Base-by-base conservation (phyloP, 495 filamentous ascomycete genomes). In the Xylaria acuta region DNA sequence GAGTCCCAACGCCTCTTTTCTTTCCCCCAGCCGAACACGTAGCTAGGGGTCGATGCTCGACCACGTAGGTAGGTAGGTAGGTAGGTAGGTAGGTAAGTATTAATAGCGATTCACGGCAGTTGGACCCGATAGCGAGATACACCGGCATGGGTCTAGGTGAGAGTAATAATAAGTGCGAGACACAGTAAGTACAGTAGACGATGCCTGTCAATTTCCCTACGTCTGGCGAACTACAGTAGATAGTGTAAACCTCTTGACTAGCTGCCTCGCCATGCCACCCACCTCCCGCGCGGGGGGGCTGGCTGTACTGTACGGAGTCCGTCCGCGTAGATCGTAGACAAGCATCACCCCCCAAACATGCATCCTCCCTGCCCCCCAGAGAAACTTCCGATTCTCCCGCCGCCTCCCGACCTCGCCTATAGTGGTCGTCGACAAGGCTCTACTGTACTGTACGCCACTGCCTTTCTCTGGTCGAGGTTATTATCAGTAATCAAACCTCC, bases 401-500 rank as follows among this genome's bases (percentile, higher is more conserved):
- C 1, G 38, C 58, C 32, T 38, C 34, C 58, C 18, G n/a, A 36
- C 32, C 56, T 59, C 30, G 30, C 30, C 32, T 59, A 59, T 32
- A 36, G 30, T 20, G n/a, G 36, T 38, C 36, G 54, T 36, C 51
- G 25, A 54, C 51, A 54, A 54, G 51, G 22, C n/a, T n/a, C n/a
- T n/a, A n/a, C n/a, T n/a, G n/a, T n/a, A n/a, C 54, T 58, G 11
- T 32, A n/a, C 30, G 40, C 59, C 22, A 16, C 60, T 63, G 38
- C 18, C 60, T 56, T 47, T 64, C 18, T 51, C 64, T 66, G 64
- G 45, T 30, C 4, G 27, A 36, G 6, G n/a, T 45, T 30, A 49
- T 51, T 38, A 51, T 47, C 64, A 66, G 64, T 53, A 66, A 53
- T 66, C 64, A 20, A 64, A 49, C 64, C 64, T 66, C 64, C 64